These are phyloP conservation scores for Penicillium malachiteum DNA, from an alignment of 495 filamentous ascomycete genomes.

Conservation along the genomic window DNA sequence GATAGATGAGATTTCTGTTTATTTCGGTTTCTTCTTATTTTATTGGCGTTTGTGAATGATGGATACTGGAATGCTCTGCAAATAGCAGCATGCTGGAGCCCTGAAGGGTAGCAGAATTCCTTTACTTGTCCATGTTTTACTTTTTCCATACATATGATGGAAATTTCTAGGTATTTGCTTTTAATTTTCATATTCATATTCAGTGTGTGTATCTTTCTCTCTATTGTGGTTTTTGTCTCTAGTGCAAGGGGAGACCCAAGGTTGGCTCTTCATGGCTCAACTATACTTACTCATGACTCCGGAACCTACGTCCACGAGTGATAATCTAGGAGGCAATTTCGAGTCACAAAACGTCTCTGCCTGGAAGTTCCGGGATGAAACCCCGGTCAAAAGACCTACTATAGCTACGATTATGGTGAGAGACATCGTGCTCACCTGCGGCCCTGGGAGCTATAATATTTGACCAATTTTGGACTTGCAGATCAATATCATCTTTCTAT, in stretches of 20 bases:
- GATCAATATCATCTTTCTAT: not conserved
- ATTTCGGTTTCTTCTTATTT: not conserved
- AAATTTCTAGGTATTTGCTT: not conserved
- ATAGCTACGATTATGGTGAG: too few species aligned
- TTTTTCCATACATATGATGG: not conserved
- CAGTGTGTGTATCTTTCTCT: not conserved
- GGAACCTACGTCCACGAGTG: slow-evolving; percentile 25
- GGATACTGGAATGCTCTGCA: too few species aligned
- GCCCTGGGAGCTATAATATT: too few species aligned
- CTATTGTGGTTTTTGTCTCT: not conserved
- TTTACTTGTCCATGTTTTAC: slow-evolving; percentile 8
- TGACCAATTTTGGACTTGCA: too few species aligned
- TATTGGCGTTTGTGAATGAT: too few species aligned
- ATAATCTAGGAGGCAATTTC: slow-evolving; percentile 4
- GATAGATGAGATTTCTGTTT: not conserved
- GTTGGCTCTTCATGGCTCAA: not conserved
- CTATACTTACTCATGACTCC: not conserved
- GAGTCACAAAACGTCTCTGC: not conserved
- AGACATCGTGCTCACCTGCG: too few species aligned
- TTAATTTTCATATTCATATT: not conserved
- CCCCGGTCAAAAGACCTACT: not conserved
- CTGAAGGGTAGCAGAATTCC: not conserved
- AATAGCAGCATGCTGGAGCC: too few species aligned
- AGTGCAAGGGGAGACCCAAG: slow-evolving; percentile 1
- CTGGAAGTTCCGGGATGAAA: slow-evolving; percentile 4